These are phyloP conservation scores for Tuber umbilicatum DNA, from an alignment of 495 filamentous ascomycete genomes.

Conservation along the genomic window DNA sequence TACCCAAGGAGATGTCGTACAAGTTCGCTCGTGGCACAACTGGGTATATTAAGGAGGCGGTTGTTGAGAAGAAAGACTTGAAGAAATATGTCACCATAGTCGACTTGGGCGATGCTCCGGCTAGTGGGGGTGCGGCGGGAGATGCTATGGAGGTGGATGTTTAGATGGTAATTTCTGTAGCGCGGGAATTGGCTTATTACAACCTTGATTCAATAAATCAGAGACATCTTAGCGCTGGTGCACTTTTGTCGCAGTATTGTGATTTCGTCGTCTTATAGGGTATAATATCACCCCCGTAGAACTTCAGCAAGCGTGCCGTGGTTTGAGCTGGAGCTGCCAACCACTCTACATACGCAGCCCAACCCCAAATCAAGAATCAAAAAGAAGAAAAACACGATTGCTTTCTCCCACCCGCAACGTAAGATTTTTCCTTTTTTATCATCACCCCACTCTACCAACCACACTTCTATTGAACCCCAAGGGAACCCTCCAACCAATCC, in stretches of 20 bases:
- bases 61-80: slow-evolving; percentile 86
- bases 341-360: background rate
- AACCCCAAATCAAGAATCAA: background rate
- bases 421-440: background rate
- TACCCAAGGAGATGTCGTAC: slow-evolving; percentile 87
- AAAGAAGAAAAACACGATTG: background rate
- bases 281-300: background rate
- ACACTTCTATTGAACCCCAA: slow-evolving; percentile 4
- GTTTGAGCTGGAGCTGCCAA: background rate
- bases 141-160: slow-evolving; percentile 95
- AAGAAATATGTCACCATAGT: slow-evolving; percentile 91
- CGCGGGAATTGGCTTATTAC: background rate
- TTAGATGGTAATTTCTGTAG: slow-evolving; percentile 44
- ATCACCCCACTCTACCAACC: background rate
- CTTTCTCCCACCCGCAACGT: background rate
- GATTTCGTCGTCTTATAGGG: background rate
- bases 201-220: background rate
- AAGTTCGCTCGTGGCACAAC: slow-evolving; percentile 83
- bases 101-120: slow-evolving; percentile 60
- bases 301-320: background rate
- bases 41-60: slow-evolving; percentile 84
- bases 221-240: background rate
- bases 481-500: background rate
- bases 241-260: background rate
- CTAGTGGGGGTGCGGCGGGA: slow-evolving; percentile 47